Evolutionary conservation across 176 grass and related monocot genomes (phyloP).

Genomic region (Secale cereale): DNA sequence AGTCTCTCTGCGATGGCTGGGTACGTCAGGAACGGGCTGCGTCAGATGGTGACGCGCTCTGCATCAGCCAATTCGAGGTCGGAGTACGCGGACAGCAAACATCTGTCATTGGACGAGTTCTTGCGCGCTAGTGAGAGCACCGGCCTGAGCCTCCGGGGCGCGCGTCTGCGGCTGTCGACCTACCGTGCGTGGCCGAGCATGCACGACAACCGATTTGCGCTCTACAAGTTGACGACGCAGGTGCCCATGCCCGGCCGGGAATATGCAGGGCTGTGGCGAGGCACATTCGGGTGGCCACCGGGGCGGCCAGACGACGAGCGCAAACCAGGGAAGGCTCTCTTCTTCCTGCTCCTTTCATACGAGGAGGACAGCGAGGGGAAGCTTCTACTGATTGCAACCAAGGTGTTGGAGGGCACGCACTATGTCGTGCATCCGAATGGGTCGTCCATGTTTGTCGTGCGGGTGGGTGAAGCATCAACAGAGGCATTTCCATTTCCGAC

Average conservation of each 20-base stretch:
- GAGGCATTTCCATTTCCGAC: constrained; percentile 74
- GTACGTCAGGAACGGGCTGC: constrained; percentile 55
- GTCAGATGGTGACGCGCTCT: constrained; percentile 58
- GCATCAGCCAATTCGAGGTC: constrained; percentile 30
- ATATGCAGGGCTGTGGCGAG: constrained; percentile 79
- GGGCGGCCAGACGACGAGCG: constrained; percentile 39
- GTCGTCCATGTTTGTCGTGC: constrained; percentile 68
- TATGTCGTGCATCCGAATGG: constrained; percentile 88
- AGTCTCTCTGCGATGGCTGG: constrained; percentile 52
- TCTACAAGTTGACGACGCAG: constrained; percentile 75
- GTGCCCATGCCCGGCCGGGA: constrained; percentile 34
- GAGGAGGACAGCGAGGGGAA: constrained; percentile 54
- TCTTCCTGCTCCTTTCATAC: constrained; percentile 81
- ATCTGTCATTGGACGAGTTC: constrained; percentile 56
- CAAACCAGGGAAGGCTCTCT: constrained; percentile 70
- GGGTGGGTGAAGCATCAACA: constrained; percentile 34
- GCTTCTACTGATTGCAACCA: constrained; percentile 65
- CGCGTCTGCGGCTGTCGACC: constrained; percentile 42
- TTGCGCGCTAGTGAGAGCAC: constrained; percentile 30
- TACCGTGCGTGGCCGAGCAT: constrained; percentile 84
- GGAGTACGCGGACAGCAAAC: constrained; percentile 39
- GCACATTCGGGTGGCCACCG: constrained; percentile 83
- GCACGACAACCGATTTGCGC: constrained; percentile 65
- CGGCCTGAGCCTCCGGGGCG: constrained; percentile 51
- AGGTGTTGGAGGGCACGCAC: constrained; percentile 87